Conservation (phyloP, 1,139 yeast genomes). For the Magnusiomyces tetraspermus region DNA sequence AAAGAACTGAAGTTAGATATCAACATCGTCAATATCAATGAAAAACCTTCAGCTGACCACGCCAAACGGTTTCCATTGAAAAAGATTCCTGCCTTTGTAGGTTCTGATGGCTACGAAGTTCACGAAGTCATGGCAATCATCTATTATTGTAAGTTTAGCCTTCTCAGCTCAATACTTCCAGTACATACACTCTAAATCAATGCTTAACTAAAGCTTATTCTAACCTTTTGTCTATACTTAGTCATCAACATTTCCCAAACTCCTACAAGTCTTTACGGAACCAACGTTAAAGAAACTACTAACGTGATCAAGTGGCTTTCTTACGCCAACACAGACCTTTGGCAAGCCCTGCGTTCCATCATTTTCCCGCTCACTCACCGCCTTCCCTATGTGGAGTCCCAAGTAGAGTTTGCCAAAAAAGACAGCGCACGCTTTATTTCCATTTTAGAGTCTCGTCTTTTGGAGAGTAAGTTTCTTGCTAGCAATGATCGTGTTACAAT, state of each 20-base stretch:
- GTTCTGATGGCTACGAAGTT: slow-evolving; percentile 70
- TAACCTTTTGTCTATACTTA: background rate
- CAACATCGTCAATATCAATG: slow-evolving; percentile 32
- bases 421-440: slow-evolving; percentile 34
- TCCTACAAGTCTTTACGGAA: slow-evolving; percentile 46
- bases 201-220: too few species aligned
- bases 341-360: slow-evolving; percentile 37
- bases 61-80: slow-evolving; percentile 59
- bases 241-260: slow-evolving; percentile 23
- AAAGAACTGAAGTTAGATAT: slow-evolving; percentile 66
- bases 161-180: background rate
- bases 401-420: slow-evolving; percentile 46
- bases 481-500: slow-evolving; percentile 72
- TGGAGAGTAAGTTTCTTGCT: slow-evolving; percentile 74
- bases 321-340: slow-evolving; percentile 60
- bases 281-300: slow-evolving; percentile 57
- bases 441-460: slow-evolving; percentile 35
- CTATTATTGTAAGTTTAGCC: slow-evolving; percentile 28
- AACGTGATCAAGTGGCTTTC: slow-evolving; percentile 74
- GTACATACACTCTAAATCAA: too few species aligned
- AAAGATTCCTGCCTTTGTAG: slow-evolving; percentile 69
- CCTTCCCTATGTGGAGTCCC: slow-evolving; percentile 71
- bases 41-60: slow-evolving; percentile 37
- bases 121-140: slow-evolving; percentile 70
- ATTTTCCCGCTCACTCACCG: slow-evolving; percentile 42